Percentiles rank a stretch among this genome's conserved stretches.
phyloP scores from a whole-genome alignment of 2,329 filamentous ascomycete species.

The Plenodomus tracheiphilus region DNA sequence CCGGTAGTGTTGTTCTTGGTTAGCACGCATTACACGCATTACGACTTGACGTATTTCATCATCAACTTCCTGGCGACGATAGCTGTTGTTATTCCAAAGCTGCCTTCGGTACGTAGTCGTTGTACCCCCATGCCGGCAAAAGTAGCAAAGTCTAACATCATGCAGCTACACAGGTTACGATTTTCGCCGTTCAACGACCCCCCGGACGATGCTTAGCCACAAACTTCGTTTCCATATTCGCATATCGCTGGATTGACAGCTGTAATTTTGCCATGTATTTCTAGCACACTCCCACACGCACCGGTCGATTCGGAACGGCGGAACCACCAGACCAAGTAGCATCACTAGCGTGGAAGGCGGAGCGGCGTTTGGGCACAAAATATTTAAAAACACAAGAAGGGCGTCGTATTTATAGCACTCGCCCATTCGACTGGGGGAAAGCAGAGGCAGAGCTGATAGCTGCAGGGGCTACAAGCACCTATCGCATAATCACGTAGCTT shows the following conservation, averaged over 20 bases:
- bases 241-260: slow-evolving; percentile 18
- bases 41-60: slow-evolving; percentile 93
- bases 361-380: slow-evolving; percentile 28
- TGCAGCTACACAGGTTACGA: slow-evolving; percentile 45
- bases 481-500: neutral
- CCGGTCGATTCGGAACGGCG: neutral
- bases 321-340: slow-evolving; percentile 29
- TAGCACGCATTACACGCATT: slow-evolving; percentile 98
- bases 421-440: neutral
- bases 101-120: slow-evolving; percentile 79
- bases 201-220: slow-evolving; percentile 39
- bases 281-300: slow-evolving; percentile 33
- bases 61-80: slow-evolving; percentile 95
- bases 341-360: slow-evolving; percentile 21
- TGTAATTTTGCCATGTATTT: slow-evolving; percentile 42
- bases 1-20: slow-evolving; percentile 93
- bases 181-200: slow-evolving; percentile 45
- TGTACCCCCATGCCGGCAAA: neutral
- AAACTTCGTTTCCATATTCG: slow-evolving; percentile 12
- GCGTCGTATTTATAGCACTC: neutral
- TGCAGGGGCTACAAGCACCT: neutral
- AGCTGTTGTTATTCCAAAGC: slow-evolving; percentile 91
- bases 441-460: neutral
- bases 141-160: slow-evolving; percentile 7
- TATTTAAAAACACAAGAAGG: neutral